Conservation (phyloP, 2,329 filamentous ascomycete species). For the Fusarium siculi region DNA sequence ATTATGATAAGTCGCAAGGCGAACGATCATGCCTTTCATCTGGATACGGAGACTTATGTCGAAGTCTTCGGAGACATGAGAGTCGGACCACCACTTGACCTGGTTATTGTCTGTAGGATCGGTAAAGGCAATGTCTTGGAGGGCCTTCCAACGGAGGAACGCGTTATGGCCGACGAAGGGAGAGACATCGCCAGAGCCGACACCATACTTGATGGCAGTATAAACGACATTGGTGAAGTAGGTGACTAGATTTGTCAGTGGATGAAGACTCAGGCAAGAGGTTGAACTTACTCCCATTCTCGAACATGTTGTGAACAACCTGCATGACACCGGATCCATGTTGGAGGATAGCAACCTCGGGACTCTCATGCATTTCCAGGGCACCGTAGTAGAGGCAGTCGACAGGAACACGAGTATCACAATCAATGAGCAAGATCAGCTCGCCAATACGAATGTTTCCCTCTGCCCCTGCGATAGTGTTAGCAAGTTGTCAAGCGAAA, state of each 20-base stretch:
- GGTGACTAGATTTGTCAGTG: conserved; percentile 56
- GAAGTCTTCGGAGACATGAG: conserved; percentile 81
- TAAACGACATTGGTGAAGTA: conserved; percentile 86
- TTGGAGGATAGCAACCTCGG: conserved; percentile 77
- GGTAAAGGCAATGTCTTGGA: conserved; percentile 39
- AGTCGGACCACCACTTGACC: conserved; percentile 79
- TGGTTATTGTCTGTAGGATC: conserved; percentile 56
- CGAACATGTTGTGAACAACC: conserved; percentile 76
- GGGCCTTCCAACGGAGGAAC: conserved; percentile 72
- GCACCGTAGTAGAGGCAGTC: conserved; percentile 76
- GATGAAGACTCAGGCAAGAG: neutral
- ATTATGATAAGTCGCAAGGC: conserved; percentile 75
- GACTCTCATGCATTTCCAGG: conserved; percentile 76
- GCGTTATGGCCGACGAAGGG: conserved; percentile 85
- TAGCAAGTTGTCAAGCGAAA: neutral
- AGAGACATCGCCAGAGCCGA: conserved; percentile 76
- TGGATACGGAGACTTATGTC: conserved; percentile 80
- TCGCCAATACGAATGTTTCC: conserved; percentile 67
- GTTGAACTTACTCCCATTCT: conserved; percentile 61
- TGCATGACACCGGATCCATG: conserved; percentile 82
- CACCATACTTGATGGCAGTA: conserved; percentile 75
- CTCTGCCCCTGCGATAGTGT: conserved; percentile 55
- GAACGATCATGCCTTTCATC: conserved; percentile 73
- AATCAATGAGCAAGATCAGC: conserved; percentile 72
- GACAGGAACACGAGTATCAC: conserved; percentile 69